Percentiles rank a stretch among this genome's conserved stretches.
Conservation (phyloP, 2,329 filamentous ascomycete genomes). For the Cladosporium halotolerans region DNA sequence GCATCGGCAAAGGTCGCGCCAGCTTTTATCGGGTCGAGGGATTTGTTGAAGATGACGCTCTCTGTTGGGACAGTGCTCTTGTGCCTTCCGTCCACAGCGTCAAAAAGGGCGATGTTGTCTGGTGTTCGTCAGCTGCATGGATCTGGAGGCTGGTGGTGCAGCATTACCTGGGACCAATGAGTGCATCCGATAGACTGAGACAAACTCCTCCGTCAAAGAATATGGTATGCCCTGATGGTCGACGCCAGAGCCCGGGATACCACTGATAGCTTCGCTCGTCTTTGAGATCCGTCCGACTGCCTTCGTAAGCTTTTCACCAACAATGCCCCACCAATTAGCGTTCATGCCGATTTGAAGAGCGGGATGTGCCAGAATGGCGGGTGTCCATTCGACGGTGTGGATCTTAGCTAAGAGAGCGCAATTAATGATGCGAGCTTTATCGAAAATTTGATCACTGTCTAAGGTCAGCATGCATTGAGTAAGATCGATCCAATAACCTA, state of each 20-base stretch:
- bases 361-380: slow-evolving; percentile 42
- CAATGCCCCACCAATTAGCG: slow-evolving; percentile 43
- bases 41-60: slow-evolving; percentile 31
- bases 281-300: slow-evolving; percentile 37
- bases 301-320: slow-evolving; percentile 38
- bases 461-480: background rate
- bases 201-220: slow-evolving; percentile 41
- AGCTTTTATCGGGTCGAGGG: slow-evolving; percentile 28
- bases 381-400: slow-evolving; percentile 46
- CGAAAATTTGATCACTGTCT: slow-evolving; percentile 36
- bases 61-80: slow-evolving; percentile 27
- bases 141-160: background rate
- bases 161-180: slow-evolving; percentile 31
- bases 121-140: background rate
- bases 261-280: slow-evolving; percentile 36
- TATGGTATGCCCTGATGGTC: slow-evolving; percentile 37
- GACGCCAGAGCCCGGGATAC: slow-evolving; percentile 35
- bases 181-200: slow-evolving; percentile 41
- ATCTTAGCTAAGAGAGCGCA: slow-evolving; percentile 46
- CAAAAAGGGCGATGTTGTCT: slow-evolving; percentile 33
- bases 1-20: slow-evolving; percentile 32
- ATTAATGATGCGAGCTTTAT: slow-evolving; percentile 41
- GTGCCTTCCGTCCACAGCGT: slow-evolving; percentile 24
- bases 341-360: slow-evolving; percentile 39
- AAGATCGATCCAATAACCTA: background rate